Conservation (phyloP, 2,329 filamentous ascomycete genomes). For the Davidsoniella neocaledoniae region DNA sequence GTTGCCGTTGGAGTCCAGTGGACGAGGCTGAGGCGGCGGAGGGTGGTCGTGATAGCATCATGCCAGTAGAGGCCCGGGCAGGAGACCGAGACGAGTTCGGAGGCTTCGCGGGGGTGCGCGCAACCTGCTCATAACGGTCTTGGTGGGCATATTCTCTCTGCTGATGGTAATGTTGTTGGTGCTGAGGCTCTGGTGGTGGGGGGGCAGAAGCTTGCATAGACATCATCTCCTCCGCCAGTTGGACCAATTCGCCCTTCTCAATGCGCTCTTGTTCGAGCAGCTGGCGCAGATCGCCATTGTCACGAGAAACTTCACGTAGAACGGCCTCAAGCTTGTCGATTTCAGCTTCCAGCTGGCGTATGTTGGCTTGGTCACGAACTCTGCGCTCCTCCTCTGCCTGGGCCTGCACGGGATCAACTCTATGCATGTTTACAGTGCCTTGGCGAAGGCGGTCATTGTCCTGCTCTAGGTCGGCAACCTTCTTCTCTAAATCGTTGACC, state of each 20-base stretch:
- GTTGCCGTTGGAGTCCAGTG: no score
- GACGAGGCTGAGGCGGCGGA: constrained; percentile 12
- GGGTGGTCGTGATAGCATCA: constrained; percentile 3
- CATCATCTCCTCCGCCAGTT: constrained; percentile 72
- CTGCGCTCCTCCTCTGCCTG: constrained; percentile 39
- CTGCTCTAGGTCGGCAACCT: constrained; percentile 48
- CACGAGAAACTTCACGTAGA: constrained; percentile 48
- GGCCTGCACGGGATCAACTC: constrained; percentile 26
- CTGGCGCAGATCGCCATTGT: constrained; percentile 47
- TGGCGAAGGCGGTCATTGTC: constrained; percentile 61
- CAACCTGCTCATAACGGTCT: constrained; percentile 15
- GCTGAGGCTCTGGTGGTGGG: constrained; percentile 1
- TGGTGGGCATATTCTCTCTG: constrained; percentile 12
- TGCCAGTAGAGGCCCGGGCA: constrained; percentile 12
- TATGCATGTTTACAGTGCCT: constrained; percentile 19
- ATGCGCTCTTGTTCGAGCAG: constrained; percentile 59
- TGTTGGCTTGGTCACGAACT: constrained; percentile 42
- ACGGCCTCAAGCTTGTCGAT: constrained; percentile 61
- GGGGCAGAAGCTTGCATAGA: constrained; percentile 38
- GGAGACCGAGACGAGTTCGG: constrained; percentile 15
- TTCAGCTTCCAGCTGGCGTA: constrained; percentile 54
- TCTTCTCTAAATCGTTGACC: constrained; percentile 57
- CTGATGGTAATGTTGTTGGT: constrained; percentile 8
- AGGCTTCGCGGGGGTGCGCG: constrained; percentile 13
- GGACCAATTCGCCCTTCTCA: constrained; percentile 71